Evolutionary conservation across 352 stramenopile genomes (phyloP), one percentile per base, ranked within the genome.

Genomic region (Globisporangium barbulae): DNA sequence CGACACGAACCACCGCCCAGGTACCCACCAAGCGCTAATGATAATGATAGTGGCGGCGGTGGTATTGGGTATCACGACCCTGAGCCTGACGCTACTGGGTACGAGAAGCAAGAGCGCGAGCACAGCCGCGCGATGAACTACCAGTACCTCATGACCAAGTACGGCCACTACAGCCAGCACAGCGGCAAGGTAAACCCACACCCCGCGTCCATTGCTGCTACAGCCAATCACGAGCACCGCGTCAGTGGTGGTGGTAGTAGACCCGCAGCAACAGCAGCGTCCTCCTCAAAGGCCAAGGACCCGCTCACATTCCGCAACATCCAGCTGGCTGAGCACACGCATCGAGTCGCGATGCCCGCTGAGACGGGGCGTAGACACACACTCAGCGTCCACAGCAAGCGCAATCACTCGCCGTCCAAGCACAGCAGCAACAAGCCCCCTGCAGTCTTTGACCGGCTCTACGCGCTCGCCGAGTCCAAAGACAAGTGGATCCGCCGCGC

Each of bases 401-500:
- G 35, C 44, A 22, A 55, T 8, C 17, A 59, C 8, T 31, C 53
- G 10, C 25, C 53, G 5, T 61, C 53, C 39, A 88, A 69, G 61
- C 77, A 69, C 63, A 65, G 22, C 17, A 45, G 0, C 39, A 45
- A 15, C 39, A 48, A 48, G 2, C 73, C 68, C 37, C 54, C 71
- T 21, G 65, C 75, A 4, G 85, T 86, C 10, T 91, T 83, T 48
- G 72, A 91, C 28, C 75, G 83, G 1, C 69, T 94, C 15, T 82
- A 92, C 53, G 78, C 85, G 13, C 69, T 94, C 21, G 85, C 85
- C 35, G 79, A 88, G 54, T 76, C 80, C 7, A 82, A 82, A 49
- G 74, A 89, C 50, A 90, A 91, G 61, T 94, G 85, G 85, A 83
- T 89, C 45, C 66, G 82, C 19, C 79, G 81, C 2, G 80, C 82